phyloP scores from a whole-genome alignment of 2,329 filamentous ascomycete species.

The Penicillium psychrosexuale region DNA sequence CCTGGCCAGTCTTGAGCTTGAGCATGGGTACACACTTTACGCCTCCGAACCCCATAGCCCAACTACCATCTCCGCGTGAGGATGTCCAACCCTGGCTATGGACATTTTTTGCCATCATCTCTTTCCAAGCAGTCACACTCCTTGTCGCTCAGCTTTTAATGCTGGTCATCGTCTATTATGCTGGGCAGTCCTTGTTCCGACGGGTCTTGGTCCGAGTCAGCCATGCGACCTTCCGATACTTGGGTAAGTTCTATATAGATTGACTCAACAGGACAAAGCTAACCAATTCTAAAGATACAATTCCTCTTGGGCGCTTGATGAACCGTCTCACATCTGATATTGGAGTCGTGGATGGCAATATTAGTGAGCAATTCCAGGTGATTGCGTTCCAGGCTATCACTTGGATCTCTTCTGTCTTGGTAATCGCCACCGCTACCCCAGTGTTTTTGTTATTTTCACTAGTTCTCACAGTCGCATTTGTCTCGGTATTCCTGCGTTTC shows the following conservation, averaged over 20 bases:
- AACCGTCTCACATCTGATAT: conserved; percentile 90
- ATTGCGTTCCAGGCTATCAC: conserved; percentile 69
- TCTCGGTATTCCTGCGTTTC: conserved; percentile 72
- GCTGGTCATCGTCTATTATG: conserved; percentile 73
- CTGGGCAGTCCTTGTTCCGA: conserved; percentile 71
- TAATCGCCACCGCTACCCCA: conserved; percentile 78
- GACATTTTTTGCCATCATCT: conserved; percentile 65
- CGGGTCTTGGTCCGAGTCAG: conserved; percentile 70
- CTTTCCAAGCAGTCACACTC: conserved; percentile 58
- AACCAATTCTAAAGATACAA: conserved; percentile 59
- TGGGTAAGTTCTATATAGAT: conserved; percentile 35
- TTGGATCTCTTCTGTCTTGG: conserved; percentile 68
- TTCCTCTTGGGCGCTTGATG: conserved; percentile 84
- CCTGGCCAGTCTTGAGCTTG: conserved; percentile 6
- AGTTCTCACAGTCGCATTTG: conserved; percentile 64
- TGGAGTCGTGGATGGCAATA: conserved; percentile 82
- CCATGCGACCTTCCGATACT: conserved; percentile 81
- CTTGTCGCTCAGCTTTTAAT: conserved; percentile 64
- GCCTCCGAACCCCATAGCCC: conserved; percentile 34
- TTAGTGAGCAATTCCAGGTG: conserved; percentile 68
- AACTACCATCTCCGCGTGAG: conserved; percentile 63
- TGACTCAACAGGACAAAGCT: background rate
- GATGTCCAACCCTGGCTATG: conserved; percentile 73
- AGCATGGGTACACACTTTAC: conserved; percentile 15
- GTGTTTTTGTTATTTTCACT: conserved; percentile 71